These are phyloP conservation scores for Sungouiozyma intestinalis DNA, from an alignment of 805 yeast species.

Conservation along the genomic window DNA sequence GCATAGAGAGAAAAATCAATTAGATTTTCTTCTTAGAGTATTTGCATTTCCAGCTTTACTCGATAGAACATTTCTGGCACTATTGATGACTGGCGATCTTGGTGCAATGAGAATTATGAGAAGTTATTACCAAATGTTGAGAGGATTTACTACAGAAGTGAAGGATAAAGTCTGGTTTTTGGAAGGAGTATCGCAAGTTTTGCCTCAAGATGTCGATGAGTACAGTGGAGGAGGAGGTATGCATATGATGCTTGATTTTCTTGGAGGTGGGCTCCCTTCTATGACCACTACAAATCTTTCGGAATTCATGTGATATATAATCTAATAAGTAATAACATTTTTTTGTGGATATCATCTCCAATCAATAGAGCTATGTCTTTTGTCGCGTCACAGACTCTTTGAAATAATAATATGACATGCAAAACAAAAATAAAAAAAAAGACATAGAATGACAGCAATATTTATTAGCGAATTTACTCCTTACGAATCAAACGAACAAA, in stretches of 20 bases:
- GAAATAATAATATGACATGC: not conserved
- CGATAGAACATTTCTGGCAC: conserved; percentile 67
- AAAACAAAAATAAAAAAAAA: not conserved
- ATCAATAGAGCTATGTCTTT: not conserved
- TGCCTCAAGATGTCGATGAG: conserved; percentile 88
- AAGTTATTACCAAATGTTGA: conserved; percentile 69
- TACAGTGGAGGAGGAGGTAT: conserved; percentile 89
- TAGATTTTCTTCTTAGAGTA: conserved; percentile 76
- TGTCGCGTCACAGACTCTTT: not conserved
- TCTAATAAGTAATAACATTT: not conserved
- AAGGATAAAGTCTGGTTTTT: conserved; percentile 88
- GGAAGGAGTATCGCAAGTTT: conserved; percentile 80
- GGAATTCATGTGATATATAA: conserved; percentile 17
- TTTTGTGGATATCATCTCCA: not conserved
- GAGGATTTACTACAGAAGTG: conserved; percentile 78
- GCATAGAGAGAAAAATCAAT: conserved; percentile 69
- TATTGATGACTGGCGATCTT: conserved; percentile 75
- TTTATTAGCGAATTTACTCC: not conserved
- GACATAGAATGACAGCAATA: not conserved
- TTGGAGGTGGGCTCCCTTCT: conserved; percentile 55
- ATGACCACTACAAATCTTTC: conserved; percentile 35
- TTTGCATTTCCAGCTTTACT: conserved; percentile 91
- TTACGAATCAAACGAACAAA: not conserved
- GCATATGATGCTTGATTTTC: conserved; percentile 85
- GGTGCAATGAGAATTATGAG: conserved; percentile 88